These are phyloP conservation scores for Lipomyces orientalis DNA, from an alignment of 805 yeast genomes.

Conservation along the genomic window DNA sequence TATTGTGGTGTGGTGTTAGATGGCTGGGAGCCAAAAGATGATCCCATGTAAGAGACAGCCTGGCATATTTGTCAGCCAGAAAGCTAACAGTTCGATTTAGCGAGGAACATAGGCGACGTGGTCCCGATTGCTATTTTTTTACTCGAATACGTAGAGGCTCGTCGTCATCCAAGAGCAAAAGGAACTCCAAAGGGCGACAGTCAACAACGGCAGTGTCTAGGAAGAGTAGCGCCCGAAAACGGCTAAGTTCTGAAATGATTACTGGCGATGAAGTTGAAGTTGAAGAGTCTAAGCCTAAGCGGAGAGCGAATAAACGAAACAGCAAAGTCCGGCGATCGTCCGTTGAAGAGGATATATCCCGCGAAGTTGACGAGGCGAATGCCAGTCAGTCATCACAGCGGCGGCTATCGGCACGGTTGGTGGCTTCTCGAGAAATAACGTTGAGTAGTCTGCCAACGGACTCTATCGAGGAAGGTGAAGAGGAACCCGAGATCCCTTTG, in stretches of 20 bases:
- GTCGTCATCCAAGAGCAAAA: slow-evolving; percentile 8
- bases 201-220: slow-evolving; percentile 15
- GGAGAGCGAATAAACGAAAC: slow-evolving; percentile 17
- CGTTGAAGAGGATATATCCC: background rate
- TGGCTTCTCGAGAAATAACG: slow-evolving; percentile 6
- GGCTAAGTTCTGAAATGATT: slow-evolving; percentile 23
- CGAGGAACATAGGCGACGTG: slow-evolving; percentile 58
- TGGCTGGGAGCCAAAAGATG: slow-evolving; percentile 75
- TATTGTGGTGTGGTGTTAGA: slow-evolving; percentile 68
- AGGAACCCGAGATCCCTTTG: slow-evolving; percentile 12
- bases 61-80: background rate
- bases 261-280: slow-evolving; percentile 17
- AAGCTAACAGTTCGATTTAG: slow-evolving; percentile 13
- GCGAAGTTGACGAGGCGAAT: background rate
- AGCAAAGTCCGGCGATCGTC: slow-evolving; percentile 18
- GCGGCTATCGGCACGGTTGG: slow-evolving; percentile 7
- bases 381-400: slow-evolving; percentile 3
- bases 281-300: slow-evolving; percentile 23
- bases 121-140: slow-evolving; percentile 53
- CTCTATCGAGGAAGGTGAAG: slow-evolving; percentile 21
- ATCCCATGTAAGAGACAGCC: slow-evolving; percentile 52
- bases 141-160: slow-evolving; percentile 27
- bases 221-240: slow-evolving; percentile 19
- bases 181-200: slow-evolving; percentile 21
- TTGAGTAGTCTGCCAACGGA: slow-evolving; percentile 18